Base-by-base conservation (phyloP, 768 basidiomycete species). In the Phanerodontia chrysosporium region DNA sequence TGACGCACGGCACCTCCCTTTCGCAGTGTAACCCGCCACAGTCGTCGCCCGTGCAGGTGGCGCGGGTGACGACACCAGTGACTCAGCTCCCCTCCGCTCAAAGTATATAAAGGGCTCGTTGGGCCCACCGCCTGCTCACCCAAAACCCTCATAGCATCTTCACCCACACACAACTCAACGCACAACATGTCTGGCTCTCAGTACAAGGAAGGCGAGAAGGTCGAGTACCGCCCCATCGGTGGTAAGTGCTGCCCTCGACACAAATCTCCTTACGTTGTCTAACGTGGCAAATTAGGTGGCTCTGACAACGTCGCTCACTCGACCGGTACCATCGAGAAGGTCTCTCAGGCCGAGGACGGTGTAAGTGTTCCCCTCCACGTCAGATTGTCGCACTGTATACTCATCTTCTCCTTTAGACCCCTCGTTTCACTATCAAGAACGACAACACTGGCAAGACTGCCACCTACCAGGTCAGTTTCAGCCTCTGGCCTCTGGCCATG, bases 151-250 rank as follows among this genome's bases (percentile, higher is more conserved):
- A 16, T n/a, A 30, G 56, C 46, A 32, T n/a, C 35, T 35, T 27
- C 14, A 21, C 49, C 32, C 57, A 16, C 58, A 58, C 35, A 29
- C 24, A 18, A 3, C 24, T 28, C 9, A 18, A 12, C 49, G 51
- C 57, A 3, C 14, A 51, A 9, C 4, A 58, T 52, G 51, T 35
- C 32, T 35, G 18, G 32, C 48, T 51, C 57, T 39, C 32, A 35
- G 32, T 58, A 58, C 39, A 28, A 36, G 74, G 62, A 69, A 59
- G 77, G 76, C 54, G 76, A 80, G 60, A 73, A 66, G 58, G 74
- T 80, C 62, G 76, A 78, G 62, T 80, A 79, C 58, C 71, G 75
- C 52, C 75, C 75, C 42, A 72, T 78, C 30, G 78, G 78, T 10
- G 78, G 76, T 22, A 42, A 28, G 58, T 42, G 21, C 13, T 39